Conservation (phyloP, 1,139 yeast species). For the Meyerozyma elateridarum region DNA sequence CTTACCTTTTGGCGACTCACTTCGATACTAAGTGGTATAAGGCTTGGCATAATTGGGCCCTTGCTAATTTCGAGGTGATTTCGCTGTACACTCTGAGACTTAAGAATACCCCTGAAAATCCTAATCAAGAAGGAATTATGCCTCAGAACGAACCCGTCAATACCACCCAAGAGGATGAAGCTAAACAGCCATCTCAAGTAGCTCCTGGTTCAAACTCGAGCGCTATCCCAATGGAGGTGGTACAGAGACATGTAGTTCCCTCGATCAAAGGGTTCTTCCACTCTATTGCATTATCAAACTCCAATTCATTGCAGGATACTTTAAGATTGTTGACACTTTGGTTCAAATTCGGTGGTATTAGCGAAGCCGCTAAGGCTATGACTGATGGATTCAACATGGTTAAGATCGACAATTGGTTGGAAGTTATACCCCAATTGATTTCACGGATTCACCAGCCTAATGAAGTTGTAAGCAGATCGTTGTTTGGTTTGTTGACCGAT, state of each 20-base stretch:
- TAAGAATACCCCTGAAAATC: conserved; percentile 21
- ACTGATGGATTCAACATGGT: conserved; percentile 88
- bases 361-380: conserved; percentile 89
- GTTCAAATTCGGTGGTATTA: conserved; percentile 93
- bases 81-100: conserved; percentile 45
- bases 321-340: conserved; percentile 84
- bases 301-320: conserved; percentile 90
- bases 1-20: conserved; percentile 89
- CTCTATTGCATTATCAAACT: conserved; percentile 81
- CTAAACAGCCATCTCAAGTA: conserved; percentile 13
- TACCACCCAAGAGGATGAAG: conserved; percentile 13
- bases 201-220: conserved; percentile 17
- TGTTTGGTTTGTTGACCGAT: conserved; percentile 78
- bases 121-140: conserved; percentile 21
- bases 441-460: conserved; percentile 96
- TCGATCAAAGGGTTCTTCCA: conserved; percentile 95
- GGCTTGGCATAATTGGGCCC: conserved; percentile 99
- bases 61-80: conserved; percentile 93
- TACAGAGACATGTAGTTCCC: conserved; percentile 86
- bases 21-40: conserved; percentile 93
- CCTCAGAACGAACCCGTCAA: conserved; percentile 22
- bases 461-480: conserved; percentile 72
- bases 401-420: conserved; percentile 89
- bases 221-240: conserved; percentile 50
- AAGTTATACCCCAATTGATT: conserved; percentile 91